Evolutionary conservation across 345 rosid genomes (phyloP), one percentile per base, ranked within the genome.

Genomic region (Aquilaria sinensis): DNA sequence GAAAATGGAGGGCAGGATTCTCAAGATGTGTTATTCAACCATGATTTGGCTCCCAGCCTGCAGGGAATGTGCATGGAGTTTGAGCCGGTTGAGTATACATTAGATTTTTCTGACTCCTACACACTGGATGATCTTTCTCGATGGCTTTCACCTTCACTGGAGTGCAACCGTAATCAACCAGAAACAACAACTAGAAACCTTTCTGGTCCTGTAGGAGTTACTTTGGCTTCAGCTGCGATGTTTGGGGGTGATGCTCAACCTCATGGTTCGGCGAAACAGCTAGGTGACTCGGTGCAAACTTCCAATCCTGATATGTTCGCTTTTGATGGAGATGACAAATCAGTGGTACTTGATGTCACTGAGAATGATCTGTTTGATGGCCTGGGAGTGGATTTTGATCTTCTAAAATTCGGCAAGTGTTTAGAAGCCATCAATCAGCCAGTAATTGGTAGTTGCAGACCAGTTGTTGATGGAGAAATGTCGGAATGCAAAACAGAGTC

Each of bases 361-460:
- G 75, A 81, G 51, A 77, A 76, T 51, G 82, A 86, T 72, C 77
- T 76, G 31, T 84, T 77, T 45, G 80, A 78, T 62, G 72, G 69
- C 43, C 68, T 75, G n/a, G 84, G 87, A 48, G 58, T 74, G 48
- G 71, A 49, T 33, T 74, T 66, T 46, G 58, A 29, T n/a, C 51
- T 62, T 71, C 65, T 51, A 61, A 56, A 51, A 58, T 16, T 56
- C 6, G 77, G 70, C 32, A 45, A 70, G 56, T 47, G 69, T 56
- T 72, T 74, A 65, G 76, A 78, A 61, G 70, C 78, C 62, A 57
- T 64, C 48, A 46, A 58, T 61, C 60, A 53, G 68, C 82, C 79
- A 29, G 61, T 34, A 12, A 45, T 11, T 9, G 54, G 65, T 41
- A 49, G 37, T 53, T 63, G 54, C 67, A 63, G 45, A 32, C 47